Conservation (phyloP, 495 filamentous ascomycete species). For the Penicillium manginii region DNA sequence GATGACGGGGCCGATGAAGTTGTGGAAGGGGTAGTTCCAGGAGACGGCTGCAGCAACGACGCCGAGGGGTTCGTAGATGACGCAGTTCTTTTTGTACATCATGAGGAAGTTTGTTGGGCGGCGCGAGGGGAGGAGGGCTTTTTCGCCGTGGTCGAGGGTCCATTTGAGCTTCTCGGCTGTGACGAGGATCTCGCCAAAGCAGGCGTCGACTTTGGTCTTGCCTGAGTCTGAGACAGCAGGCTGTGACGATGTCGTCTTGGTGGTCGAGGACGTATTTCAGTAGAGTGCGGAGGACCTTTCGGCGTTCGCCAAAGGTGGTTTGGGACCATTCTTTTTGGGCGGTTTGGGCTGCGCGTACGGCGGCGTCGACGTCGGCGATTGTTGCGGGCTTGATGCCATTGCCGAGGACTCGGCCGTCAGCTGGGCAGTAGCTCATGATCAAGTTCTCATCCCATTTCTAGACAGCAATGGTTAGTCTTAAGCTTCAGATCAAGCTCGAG, state of each 20-base stretch:
- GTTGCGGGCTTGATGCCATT: conserved; percentile 75
- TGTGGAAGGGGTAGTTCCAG: conserved; percentile 98
- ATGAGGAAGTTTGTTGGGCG: conserved; percentile 87
- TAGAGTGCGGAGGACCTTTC: conserved; percentile 80
- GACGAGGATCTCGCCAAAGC: conserved; percentile 91
- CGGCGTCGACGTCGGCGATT: conserved; percentile 76
- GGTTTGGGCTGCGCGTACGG: conserved; percentile 69
- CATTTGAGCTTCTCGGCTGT: conserved; percentile 92
- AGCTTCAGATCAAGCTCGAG: neutral
- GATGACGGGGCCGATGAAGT: conserved; percentile 89
- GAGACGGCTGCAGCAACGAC: conserved; percentile 91
- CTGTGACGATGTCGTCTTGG: conserved; percentile 81
- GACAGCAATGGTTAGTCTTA: neutral
- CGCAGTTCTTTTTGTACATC: conserved; percentile 93
- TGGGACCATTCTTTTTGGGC: conserved; percentile 83
- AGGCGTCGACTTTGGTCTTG: conserved; percentile 93
- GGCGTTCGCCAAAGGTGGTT: conserved; percentile 76
- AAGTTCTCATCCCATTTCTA: conserved; percentile 49
- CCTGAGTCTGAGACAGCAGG: conserved; percentile 93
- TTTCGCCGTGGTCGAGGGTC: conserved; percentile 91
- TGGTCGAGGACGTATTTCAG: conserved; percentile 83
- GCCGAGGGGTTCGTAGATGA: conserved; percentile 89
- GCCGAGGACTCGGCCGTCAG: conserved; percentile 83
- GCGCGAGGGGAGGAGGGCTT: conserved; percentile 69
- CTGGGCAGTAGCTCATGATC: conserved; percentile 78